Base-by-base conservation (phyloP, 2,329 filamentous ascomycete species). In the Xylariaceae sp. region DNA sequence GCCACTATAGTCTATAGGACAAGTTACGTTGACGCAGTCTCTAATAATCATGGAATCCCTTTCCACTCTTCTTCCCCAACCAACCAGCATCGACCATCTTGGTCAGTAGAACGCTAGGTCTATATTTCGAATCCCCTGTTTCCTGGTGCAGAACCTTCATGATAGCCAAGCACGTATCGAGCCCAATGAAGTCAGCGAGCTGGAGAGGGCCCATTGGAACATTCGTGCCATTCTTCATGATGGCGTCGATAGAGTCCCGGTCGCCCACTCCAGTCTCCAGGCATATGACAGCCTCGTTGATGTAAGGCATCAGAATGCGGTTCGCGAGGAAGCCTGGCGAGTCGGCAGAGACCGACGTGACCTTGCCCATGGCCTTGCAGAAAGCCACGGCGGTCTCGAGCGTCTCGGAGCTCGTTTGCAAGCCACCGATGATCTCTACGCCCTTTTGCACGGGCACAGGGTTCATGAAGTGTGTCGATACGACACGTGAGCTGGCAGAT, bases 391-490 rank as follows among this genome's bases (percentile, higher is more conserved):
- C 90, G 0, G 86, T 89, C 15, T 89, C 85, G 40, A 96, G 73
- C 1, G 94, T 97, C 53, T 82, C 80, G 58, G 83, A 74, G 51
- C 89, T 94, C 2, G 94, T 99, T 70, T 99, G 94, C 30, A 99
- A 77, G 30, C 90, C 94, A 45, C 88, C 86, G 67, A 99, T 97
- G 63, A 99, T 96, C 73, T 99, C 94, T 5, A 99, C 94, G 45
- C 94, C 94, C 71, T 96, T 96, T 67, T 97, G 94, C 31, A 99
- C 75, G 2, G 94, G 94, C 0, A 99, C 94, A 0, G 94, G 94
- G 76, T 99, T 99, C 94, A 99, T 99, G 72, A 99, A 99, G 71
- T 99, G 94, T 14, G 94, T 97, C 45, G 89, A 90, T 48, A 99
- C 83, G 10, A 99, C 94, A 42, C 94, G 86, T 6, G 90, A 92